Evolutionary conservation across 176 grass and related monocot genomes (phyloP), one percentile per base, ranked within the genome.

Genomic region (Pontederia paniculata): DNA sequence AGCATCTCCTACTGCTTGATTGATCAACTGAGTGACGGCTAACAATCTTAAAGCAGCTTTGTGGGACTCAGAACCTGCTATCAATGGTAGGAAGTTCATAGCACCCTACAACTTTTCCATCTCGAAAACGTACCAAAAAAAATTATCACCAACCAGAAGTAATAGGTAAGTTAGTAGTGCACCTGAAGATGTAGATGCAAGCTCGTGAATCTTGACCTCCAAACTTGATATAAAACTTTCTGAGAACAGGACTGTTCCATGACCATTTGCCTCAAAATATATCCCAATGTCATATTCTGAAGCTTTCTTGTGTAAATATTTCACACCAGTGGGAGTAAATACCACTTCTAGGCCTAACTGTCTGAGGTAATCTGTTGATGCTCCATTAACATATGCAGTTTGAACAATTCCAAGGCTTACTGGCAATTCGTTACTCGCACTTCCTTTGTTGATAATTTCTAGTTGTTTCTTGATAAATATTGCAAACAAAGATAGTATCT

Each of bases 261-360:
- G 91, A 54, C 91, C 86, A 56, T 96, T 96, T 45, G 91, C 91
- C 73, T 96, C 91, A 76, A 96, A 96, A 70, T 96, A 96, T 57
- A 96, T 73, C 18, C 91, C 91, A 23, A 89, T 84, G 19, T 96
- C 91, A 74, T 83, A 96, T 20, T 83, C 77, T 43, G 81, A 69
- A 70, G 91, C 91, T 70, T 87, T 86, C 62, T 96, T 83, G 47
- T 96, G 91, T 21, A 96, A 67, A 78, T 89, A 89, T 72, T 96
- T 96, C 44, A 96, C 86, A 68, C 91, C 91, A 25, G 91, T 96
- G 1, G 86, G 83, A 50, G 91, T 79, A 71, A 89, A 74, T 54
- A 59, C 87, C 48, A 89, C 91, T 66, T 89, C 79, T 44, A 96
- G 79, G 52, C 86, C 91, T 46, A 89, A 45, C 37, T 67, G 54